Conservation (phyloP, 805 yeast genomes). For the Citeromyces nyonsensis region DNA sequence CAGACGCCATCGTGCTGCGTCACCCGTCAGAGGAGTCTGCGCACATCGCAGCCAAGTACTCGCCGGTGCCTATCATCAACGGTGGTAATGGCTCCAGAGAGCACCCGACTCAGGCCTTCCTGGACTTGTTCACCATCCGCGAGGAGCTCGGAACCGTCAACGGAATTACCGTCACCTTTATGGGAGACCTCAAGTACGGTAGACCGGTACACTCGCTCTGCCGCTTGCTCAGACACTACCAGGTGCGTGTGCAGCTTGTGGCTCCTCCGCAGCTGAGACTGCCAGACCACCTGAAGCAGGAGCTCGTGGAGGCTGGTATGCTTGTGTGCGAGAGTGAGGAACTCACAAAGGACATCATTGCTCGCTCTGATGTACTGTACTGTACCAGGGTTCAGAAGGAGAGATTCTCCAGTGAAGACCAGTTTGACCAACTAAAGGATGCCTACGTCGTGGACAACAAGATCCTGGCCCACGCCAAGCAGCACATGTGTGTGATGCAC, state of each 20-base stretch:
- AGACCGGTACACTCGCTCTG: conserved; percentile 97
- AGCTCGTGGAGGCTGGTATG: conserved; percentile 54
- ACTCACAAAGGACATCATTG: conserved; percentile 73
- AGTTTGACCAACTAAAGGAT: conserved; percentile 83
- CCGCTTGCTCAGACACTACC: conserved; percentile 79
- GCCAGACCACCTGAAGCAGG: conserved; percentile 60
- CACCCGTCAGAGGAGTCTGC: conserved; percentile 92
- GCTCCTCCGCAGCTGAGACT: conserved; percentile 79
- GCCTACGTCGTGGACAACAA: conserved; percentile 85
- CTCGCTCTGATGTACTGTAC: conserved; percentile 87
- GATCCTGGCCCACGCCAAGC: conserved; percentile 83
- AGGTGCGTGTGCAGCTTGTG: conserved; percentile 84
- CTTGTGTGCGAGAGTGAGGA: conserved; percentile 57
- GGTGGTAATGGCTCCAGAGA: conserved; percentile 98
- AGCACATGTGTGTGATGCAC: conserved; percentile 98
- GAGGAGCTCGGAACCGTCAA: conserved; percentile 98
- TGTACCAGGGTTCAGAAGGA: conserved; percentile 98
- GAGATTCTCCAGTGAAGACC: conserved; percentile 63
- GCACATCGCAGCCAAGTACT: conserved; percentile 86
- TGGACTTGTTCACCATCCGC: conserved; percentile 94
- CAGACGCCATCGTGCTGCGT: conserved; percentile 94
- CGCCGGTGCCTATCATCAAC: conserved; percentile 92
- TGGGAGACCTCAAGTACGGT: conserved; percentile 98
- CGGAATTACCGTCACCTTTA: conserved; percentile 93
- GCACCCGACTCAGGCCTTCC: conserved; percentile 97